Evolutionary conservation across 2,329 filamentous ascomycete genomes (phyloP), one percentile per base, ranked within the genome.

Genomic region (Tolypocladium amazonense): DNA sequence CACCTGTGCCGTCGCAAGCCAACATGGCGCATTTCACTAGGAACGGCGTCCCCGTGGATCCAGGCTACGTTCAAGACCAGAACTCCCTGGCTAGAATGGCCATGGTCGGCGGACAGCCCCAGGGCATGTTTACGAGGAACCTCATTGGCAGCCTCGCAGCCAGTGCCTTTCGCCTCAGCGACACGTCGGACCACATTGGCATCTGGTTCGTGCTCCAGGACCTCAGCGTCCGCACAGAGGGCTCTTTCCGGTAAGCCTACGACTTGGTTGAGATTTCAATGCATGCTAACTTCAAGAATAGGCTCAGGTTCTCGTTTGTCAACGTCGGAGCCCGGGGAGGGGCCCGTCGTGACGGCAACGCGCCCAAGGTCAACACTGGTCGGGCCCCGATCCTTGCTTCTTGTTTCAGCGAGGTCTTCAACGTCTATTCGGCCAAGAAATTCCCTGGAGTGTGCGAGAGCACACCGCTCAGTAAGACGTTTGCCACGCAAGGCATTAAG

Each of bases 191-290:
- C 64, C 89, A 90, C 71, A 85, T 90, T 57, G 93, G 93, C 2
- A 92, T 96, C 64, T 99, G 93, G 93, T 99, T 99, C 68, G 89
- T 99, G 54, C 79, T 97, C 58, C 93, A 97, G 72, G 94, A 99
- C 75, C 79, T 99, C 52, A 96, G 92, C 67, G 93, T 99, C 38
- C 84, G 94, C 54, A 96, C 92, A 0, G 94, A 97, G 73, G 94
- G 94, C 14, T 84, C 80, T 61, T 99, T 97, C 73, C 83, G 93
- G 90, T 95, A 81, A 68, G 73, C 61, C 38, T 18, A 45, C 56
- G 39, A 56, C 11, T 4, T 33, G 18, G 27, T 25, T 33, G 50
- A 35, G 20, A 11, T 18, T 4, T 33, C 41, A 39, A 33, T 9
- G 53, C 43, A 39, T 56, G 55, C 64, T 72, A 45, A 71, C 58